Conservation (phyloP, 2,329 filamentous ascomycete genomes). For the Aspergillus flavus region DNA sequence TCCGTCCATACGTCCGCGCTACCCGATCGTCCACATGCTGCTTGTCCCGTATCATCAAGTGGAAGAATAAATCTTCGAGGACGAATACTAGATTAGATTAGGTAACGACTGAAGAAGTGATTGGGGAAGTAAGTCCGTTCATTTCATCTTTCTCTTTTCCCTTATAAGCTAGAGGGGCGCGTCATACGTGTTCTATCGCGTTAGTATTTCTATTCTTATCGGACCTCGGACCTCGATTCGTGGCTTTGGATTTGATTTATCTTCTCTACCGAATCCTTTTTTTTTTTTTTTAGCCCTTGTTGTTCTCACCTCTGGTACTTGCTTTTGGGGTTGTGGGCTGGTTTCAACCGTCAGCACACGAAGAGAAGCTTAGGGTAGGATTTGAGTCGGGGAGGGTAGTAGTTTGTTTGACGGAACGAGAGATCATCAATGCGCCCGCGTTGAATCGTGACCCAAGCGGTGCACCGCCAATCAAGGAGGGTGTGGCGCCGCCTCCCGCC, state of each 20-base stretch:
- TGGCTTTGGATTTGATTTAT: neutral
- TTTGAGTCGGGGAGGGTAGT: neutral
- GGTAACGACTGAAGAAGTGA: slow-evolving; percentile 3
- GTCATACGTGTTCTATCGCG: slow-evolving; percentile 3
- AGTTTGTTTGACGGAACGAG: neutral
- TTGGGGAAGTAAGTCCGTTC: slow-evolving; percentile 2
- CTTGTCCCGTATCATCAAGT: neutral
- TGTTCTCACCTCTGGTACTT: neutral
- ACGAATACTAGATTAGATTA: slow-evolving; percentile 8
- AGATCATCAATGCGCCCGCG: neutral
- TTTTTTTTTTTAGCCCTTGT: neutral
- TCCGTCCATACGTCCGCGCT: slow-evolving; percentile 19
- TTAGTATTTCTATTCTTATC: neutral
- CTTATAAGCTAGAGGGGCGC: neutral
- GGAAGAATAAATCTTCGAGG: slow-evolving; percentile 1
- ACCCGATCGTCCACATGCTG: slow-evolving; percentile 19
- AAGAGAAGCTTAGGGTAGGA: neutral
- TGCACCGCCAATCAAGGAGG: slow-evolving; percentile 16
- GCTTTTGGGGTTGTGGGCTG: neutral
- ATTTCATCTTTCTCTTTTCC: neutral
- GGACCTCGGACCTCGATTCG: neutral
- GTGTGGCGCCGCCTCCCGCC: slow-evolving; percentile 20
- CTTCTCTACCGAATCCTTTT: neutral
- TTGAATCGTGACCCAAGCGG: slow-evolving; percentile 1
- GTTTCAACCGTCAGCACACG: neutral